Evolutionary conservation across 2,329 filamentous ascomycete species (phyloP), one percentile per base, ranked within the genome.

Genomic region (Cordyceps pruinosa): DNA sequence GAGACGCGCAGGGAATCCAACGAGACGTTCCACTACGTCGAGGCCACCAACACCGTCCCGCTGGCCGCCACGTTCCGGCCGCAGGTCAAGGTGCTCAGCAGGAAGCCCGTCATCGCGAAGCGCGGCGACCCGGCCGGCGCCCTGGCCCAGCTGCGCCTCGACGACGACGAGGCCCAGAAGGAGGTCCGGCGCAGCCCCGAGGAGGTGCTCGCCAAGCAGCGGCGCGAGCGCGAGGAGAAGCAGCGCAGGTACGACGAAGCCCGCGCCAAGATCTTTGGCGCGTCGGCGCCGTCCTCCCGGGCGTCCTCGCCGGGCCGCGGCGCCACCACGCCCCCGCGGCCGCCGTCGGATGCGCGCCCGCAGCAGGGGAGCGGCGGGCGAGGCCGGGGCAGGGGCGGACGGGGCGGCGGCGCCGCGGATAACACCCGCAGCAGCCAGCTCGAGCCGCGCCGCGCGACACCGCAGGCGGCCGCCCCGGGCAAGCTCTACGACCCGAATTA

Each of bases 161-260:
- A 82, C 59, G 80, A 80, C 30, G 86, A 89, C 42, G 88, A 88
- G 54, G 72, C 75, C 49, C 73, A 75, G 55, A 84, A 82, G 68
- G 81, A 83, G 61, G 76, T 79, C 21, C 84, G 85, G 63, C 81
- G 84, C 44, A 88, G 84, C 0, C 82, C 87, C 4, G 89, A 93
- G 65, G 88, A 96, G 74, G 82, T 91, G 34, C 85, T 88, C 60
- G 82, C 85, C 25, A 88, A 88, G 66, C 89, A 92, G 54, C 84
- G 90, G 68, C 80, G 82, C 49, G 90, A 96, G 64, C 82, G 85
- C 10, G 91, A 95, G 67, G 91, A 96, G 74, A 96, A 94, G 75
- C 89, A 96, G 75, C 85, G 85, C 57, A 88, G 88, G 60, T 97
- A 97, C 69, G 89, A 95, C 60, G 91, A 96, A 74, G 89, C 86